Evolutionary conservation across 1,139 yeast genomes (phyloP), one percentile per base, ranked within the genome.

Genomic region (Zygosaccharomyces sapae): DNA sequence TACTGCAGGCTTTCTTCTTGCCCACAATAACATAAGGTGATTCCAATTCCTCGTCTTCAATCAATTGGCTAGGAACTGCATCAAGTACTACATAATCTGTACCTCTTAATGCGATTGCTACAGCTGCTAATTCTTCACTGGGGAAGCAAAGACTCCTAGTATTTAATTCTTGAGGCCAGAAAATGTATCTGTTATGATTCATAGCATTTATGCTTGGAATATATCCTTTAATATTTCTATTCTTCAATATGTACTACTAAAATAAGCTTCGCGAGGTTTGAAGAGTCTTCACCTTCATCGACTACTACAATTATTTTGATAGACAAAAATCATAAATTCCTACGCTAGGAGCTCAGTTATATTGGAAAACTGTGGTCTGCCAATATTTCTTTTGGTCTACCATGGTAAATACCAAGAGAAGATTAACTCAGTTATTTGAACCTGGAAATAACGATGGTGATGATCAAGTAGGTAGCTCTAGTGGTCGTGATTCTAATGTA

Each of bases 51-150:
- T 27, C 33, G 5, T 27, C 25, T 12, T 49, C 27, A 5, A 51
- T 16, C 16, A 40, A 13, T 5, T 19, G 10, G 4, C 31, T 22
- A 1, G 50, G 46, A 10, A 53, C 33, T 3, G 56, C 30, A 33
- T 52, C 57, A 29, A 59, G 38, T 7, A 58, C 60, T 6, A 59
- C 52, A 19, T 49, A 45, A 38, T 58, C 60, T 2, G 59, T 49
- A 16, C 50, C 53, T 35, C 50, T 40, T 6, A 55, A 44, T 7
- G 49, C 31, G 18, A 57, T 47, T 2, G 57, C 55, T 9, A 58
- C 45, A 3, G 59, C 61, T 10, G 38, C 44, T 30, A 55, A n/a
- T 6, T 29, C 24, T 12, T 41, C 50, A 12, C 43, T 41, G 3
- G 20, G 13, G 2, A 20, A n/a, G 4, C 7, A 12, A 5, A 9